Evolutionary conservation across 2,329 filamentous ascomycete genomes (phyloP).

Genomic region (Colletotrichum sp.): DNA sequence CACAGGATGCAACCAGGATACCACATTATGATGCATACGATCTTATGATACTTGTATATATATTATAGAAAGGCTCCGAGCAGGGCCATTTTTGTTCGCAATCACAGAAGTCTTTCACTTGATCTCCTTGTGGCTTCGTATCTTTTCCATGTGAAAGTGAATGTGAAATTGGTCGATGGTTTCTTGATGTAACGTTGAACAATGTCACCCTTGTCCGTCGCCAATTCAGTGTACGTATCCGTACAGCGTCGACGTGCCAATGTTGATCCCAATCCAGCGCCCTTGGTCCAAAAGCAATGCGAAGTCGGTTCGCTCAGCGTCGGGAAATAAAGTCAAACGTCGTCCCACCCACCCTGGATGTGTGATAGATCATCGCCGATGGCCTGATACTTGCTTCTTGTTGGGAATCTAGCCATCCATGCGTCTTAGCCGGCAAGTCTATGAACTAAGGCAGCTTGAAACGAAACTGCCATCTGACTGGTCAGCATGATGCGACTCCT

Average conservation of each 20-base stretch:
- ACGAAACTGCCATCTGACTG: neutral
- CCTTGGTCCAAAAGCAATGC: neutral
- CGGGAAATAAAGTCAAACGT: neutral
- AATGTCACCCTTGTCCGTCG: neutral
- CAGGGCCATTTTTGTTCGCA: neutral
- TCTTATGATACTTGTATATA: conserved; percentile 19
- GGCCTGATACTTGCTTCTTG: neutral
- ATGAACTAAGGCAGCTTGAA: neutral
- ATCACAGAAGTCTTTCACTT: neutral
- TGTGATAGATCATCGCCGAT: neutral
- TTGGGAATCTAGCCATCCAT: neutral
- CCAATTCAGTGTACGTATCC: neutral
- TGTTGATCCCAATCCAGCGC: neutral
- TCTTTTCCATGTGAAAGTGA: neutral
- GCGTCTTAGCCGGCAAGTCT: neutral
- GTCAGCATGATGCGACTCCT: neutral
- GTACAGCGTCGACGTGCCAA: neutral
- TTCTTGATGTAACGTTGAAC: neutral
- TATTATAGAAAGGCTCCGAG: neutral
- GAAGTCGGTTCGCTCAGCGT: neutral
- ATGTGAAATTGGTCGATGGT: neutral
- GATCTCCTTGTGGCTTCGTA: neutral
- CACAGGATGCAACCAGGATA: neutral
- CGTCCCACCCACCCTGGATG: neutral
- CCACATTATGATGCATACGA: conserved; percentile 7